Evolutionary conservation across 208 protist species (phyloP).

Genomic region (Crithidia sp.): DNA sequence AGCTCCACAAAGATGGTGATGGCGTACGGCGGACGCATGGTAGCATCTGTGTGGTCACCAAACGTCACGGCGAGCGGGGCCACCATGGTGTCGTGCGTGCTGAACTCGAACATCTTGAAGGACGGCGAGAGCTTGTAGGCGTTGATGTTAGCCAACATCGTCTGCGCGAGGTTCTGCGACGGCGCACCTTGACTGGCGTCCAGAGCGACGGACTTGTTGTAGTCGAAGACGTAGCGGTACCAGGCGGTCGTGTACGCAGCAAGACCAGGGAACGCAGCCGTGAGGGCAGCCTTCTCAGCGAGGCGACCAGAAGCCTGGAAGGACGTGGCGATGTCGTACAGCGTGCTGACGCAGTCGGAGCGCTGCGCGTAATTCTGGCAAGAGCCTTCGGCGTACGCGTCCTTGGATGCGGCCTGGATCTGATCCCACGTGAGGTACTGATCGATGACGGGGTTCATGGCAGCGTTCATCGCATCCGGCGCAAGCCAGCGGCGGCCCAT

Average conservation of each 20-base stretch:
- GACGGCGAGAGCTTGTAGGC: constrained; percentile 34
- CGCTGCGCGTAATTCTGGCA: constrained; percentile 38
- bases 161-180: constrained; percentile 46
- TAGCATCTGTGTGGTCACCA: constrained; percentile 41
- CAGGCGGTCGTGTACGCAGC: constrained; percentile 18
- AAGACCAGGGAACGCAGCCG: constrained; percentile 20
- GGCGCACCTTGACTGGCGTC: constrained; percentile 34
- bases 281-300: constrained; percentile 24
- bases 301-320: constrained; percentile 38
- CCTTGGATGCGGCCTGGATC: constrained; percentile 39
- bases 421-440: constrained; percentile 45
- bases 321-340: constrained; percentile 56
- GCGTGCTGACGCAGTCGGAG: constrained; percentile 29
- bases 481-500: constrained; percentile 34
- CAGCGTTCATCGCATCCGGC: constrained; percentile 1
- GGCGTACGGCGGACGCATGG: constrained; percentile 49
- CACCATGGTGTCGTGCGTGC: constrained; percentile 60
- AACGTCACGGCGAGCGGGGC: constrained; percentile 47
- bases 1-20: constrained; percentile 60
- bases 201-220: constrained; percentile 26
- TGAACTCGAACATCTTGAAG: constrained; percentile 68
- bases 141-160: constrained; percentile 50
- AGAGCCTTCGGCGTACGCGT: constrained; percentile 38
- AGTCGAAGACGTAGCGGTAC: constrained; percentile 39
- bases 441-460: constrained; percentile 24